Percentiles rank a stretch among this genome's conserved stretches.
These are phyloP conservation scores for Mucor plumbeus DNA, from an alignment of 371 early-diverging fungal genomes.

Conservation along the genomic window DNA sequence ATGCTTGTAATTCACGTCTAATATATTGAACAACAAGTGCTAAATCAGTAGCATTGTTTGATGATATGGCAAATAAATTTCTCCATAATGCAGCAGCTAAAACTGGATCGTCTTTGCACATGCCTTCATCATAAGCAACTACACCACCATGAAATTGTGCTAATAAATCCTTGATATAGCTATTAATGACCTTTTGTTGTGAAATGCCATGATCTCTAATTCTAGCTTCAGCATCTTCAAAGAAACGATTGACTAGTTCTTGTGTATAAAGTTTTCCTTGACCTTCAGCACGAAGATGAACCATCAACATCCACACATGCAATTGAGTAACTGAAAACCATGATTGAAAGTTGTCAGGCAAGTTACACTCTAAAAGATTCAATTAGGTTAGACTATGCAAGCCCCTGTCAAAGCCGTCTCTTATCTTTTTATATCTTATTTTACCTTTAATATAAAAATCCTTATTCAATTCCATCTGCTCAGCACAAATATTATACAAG, in stretches of 20 bases:
- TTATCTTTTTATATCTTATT: background rate
- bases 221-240: conserved; percentile 85
- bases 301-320: conserved; percentile 95
- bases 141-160: conserved; percentile 89
- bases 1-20: conserved; percentile 63
- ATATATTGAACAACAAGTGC: conserved; percentile 68
- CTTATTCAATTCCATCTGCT: conserved; percentile 56
- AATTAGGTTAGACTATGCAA: background rate
- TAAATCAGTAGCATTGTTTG: conserved; percentile 63
- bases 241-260: conserved; percentile 87
- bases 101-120: conserved; percentile 87
- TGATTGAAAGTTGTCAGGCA: conserved; percentile 91
- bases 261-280: conserved; percentile 83
- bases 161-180: conserved; percentile 80
- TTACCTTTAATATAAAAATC: conserved; percentile 63
- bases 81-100: conserved; percentile 94
- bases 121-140: conserved; percentile 93
- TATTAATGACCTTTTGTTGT: conserved; percentile 72
- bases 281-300: conserved; percentile 75
- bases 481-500: conserved; percentile 58
- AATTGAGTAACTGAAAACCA: conserved; percentile 93
- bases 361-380: conserved; percentile 58
- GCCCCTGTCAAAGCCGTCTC: conserved; percentile 13
- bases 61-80: conserved; percentile 70
- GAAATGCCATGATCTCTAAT: conserved; percentile 73